Conservation (phyloP, 805 yeast genomes). For the Kuraishia cidri region DNA sequence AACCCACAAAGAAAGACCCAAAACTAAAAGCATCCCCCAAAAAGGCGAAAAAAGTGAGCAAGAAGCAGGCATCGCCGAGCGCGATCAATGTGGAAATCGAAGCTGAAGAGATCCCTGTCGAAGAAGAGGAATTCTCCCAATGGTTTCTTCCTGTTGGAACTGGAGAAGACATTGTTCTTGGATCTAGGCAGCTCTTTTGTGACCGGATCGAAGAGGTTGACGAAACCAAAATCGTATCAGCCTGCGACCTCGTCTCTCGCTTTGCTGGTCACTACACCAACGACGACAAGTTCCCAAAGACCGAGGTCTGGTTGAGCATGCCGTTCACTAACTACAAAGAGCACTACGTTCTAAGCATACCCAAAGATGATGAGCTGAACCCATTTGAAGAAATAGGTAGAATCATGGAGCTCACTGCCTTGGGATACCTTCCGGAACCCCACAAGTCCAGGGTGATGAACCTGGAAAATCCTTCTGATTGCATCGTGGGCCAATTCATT, state of each 20-base stretch:
- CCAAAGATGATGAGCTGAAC: slow-evolving; percentile 47
- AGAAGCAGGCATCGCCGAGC: too few relatives aligned
- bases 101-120: too few relatives aligned
- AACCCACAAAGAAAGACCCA: too few relatives aligned
- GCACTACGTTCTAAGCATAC: slow-evolving; percentile 34
- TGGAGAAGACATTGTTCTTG: too few relatives aligned
- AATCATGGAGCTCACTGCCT: slow-evolving; percentile 32
- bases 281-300: slow-evolving; percentile 14
- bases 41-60: too few relatives aligned
- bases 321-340: slow-evolving; percentile 41
- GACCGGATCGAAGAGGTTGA: too few relatives aligned
- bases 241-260: background rate
- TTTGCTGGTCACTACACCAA: slow-evolving; percentile 7
- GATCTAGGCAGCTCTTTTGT: too few relatives aligned
- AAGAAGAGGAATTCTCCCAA: too few relatives aligned
- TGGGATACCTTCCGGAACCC: slow-evolving; percentile 28
- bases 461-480: slow-evolving; percentile 20
- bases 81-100: too few relatives aligned
- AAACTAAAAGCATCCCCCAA: too few relatives aligned
- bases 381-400: slow-evolving; percentile 57
- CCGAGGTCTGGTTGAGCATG: slow-evolving; percentile 18
- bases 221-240: too few relatives aligned
- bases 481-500: slow-evolving; percentile 29
- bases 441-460: slow-evolving; percentile 22
- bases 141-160: too few relatives aligned